Evolutionary conservation across 257 asterid species (phyloP).

Genomic region (Prunella vulgaris): DNA sequence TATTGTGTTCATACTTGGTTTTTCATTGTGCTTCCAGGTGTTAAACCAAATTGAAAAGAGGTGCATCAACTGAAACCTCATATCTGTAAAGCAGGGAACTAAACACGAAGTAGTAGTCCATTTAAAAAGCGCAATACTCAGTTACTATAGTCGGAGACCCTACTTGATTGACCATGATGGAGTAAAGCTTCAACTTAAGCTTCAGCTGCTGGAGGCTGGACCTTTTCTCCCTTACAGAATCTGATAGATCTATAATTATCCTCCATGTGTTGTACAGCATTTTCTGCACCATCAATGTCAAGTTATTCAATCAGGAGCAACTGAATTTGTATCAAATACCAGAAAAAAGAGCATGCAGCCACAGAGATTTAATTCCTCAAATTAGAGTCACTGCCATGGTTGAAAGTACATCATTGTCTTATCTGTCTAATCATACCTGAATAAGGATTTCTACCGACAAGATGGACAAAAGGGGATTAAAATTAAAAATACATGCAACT

Average conservation of each 20-base stretch:
- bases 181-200: slow-evolving; percentile 52
- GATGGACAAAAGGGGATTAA: not conserved
- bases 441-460: not conserved
- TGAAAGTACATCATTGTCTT: not conserved
- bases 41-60: not conserved
- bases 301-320: not conserved
- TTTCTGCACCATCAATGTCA: slow-evolving; percentile 51
- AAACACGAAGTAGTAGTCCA: slow-evolving; percentile 7
- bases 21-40: not conserved
- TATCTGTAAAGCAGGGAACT: not conserved
- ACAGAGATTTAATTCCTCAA: not conserved
- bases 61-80: not conserved
- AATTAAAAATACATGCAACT: not conserved
- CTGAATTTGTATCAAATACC: not conserved
- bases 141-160: slow-evolving; percentile 7
- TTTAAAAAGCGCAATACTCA: not conserved
- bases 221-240: slow-evolving; percentile 50
- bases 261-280: slow-evolving; percentile 58
- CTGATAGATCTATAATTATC: slow-evolving; percentile 43
- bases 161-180: slow-evolving; percentile 64
- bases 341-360: not conserved
- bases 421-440: not conserved
- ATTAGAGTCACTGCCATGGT: not conserved
- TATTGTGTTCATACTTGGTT: not conserved
- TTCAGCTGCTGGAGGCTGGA: slow-evolving; percentile 54